phyloP scores from a whole-genome alignment of 2,329 filamentous ascomycete genomes.

The Beauveria medogensis region DNA sequence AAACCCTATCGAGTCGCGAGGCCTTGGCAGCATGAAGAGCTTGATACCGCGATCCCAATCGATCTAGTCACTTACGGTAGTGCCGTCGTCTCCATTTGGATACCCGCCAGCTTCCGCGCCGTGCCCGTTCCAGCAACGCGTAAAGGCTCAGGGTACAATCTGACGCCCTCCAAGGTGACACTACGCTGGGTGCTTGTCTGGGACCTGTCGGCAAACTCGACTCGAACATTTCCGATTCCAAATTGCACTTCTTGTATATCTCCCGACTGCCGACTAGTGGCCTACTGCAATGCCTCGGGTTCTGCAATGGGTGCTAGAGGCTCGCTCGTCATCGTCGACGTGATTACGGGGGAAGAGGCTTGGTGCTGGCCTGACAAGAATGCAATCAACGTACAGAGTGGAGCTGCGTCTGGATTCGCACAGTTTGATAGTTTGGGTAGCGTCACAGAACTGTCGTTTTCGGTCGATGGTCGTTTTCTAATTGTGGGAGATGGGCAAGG shows the following conservation, averaged over 20 bases:
- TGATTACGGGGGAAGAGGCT: slow-evolving; percentile 26
- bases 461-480: slow-evolving; percentile 28
- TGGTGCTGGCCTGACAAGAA: slow-evolving; percentile 31
- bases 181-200: slow-evolving; percentile 30
- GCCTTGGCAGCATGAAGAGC: slow-evolving; percentile 30
- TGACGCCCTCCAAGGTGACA: slow-evolving; percentile 24
- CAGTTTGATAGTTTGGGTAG: slow-evolving; percentile 26
- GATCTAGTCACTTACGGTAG: slow-evolving; percentile 30
- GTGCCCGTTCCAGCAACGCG: slow-evolving; percentile 21
- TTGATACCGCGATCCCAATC: slow-evolving; percentile 31
- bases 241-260: slow-evolving; percentile 30
- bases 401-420: slow-evolving; percentile 18
- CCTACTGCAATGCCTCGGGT: slow-evolving; percentile 30
- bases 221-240: slow-evolving; percentile 30
- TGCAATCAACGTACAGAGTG: slow-evolving; percentile 18
- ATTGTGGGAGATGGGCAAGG: slow-evolving; percentile 28
- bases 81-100: slow-evolving; percentile 33
- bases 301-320: slow-evolving; percentile 25
- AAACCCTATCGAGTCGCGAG: slow-evolving; percentile 28
- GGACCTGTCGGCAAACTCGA: slow-evolving; percentile 31
- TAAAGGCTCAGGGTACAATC: slow-evolving; percentile 23
- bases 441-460: slow-evolving; percentile 31
- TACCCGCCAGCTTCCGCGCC: slow-evolving; percentile 29
- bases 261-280: slow-evolving; percentile 32
- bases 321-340: slow-evolving; percentile 29